Evolutionary conservation across 352 stramenopile genomes (phyloP).

Genomic region (Phytophthora pinifolia): DNA sequence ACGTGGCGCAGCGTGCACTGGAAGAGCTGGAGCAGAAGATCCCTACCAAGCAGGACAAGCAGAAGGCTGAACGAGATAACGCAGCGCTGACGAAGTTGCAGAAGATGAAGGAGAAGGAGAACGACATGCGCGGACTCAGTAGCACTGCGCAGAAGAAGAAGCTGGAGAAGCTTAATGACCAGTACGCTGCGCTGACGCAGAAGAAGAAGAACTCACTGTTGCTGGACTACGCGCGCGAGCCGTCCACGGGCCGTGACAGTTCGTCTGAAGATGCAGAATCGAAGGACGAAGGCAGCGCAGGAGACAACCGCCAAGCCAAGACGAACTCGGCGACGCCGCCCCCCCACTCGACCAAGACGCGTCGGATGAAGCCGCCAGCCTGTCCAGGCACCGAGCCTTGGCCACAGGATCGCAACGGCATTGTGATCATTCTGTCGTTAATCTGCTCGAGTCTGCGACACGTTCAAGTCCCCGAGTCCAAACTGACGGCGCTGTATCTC

Average conservation of each 20-base stretch:
- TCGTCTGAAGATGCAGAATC: slow-evolving; percentile 18
- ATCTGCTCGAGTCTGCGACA: slow-evolving; percentile 85
- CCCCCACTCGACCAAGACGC: slow-evolving; percentile 23
- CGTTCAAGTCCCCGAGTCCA: slow-evolving; percentile 83
- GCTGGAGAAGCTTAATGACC: slow-evolving; percentile 80
- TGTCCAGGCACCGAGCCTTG: slow-evolving; percentile 31
- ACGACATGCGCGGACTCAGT: slow-evolving; percentile 70
- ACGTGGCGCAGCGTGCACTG: slow-evolving; percentile 76
- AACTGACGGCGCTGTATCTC: slow-evolving; percentile 91
- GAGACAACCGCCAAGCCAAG: slow-evolving; percentile 12
- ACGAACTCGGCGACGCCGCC: slow-evolving; percentile 14
- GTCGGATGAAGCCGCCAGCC: slow-evolving; percentile 28
- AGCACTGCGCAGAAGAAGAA: slow-evolving; percentile 80
- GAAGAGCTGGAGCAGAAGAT: slow-evolving; percentile 62
- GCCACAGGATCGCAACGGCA: slow-evolving; percentile 71
- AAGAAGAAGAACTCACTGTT: slow-evolving; percentile 78
- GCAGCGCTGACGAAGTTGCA: slow-evolving; percentile 45
- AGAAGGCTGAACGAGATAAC: slow-evolving; percentile 39
- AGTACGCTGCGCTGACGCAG: slow-evolving; percentile 75
- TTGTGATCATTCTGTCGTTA: slow-evolving; percentile 85
- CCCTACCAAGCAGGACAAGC: slow-evolving; percentile 41
- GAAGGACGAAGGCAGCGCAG: slow-evolving; percentile 31
- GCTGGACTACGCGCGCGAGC: slow-evolving; percentile 50
- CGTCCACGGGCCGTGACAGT: slow-evolving; percentile 16
- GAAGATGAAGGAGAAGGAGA: slow-evolving; percentile 69